Evolutionary conservation across 179 eudicot species (phyloP).

Genomic region (Spergularia azorica): DNA sequence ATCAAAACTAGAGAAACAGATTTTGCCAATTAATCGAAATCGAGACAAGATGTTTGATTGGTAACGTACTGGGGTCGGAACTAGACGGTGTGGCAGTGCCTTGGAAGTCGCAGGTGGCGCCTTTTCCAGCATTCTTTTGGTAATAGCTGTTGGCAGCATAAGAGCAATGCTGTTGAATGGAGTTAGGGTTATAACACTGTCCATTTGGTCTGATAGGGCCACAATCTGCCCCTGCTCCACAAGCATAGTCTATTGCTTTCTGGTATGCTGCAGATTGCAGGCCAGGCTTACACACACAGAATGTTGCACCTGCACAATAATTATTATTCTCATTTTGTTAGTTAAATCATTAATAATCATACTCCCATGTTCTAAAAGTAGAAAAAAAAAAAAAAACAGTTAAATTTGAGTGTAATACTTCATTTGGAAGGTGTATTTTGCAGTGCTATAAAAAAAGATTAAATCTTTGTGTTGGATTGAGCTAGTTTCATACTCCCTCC

Average conservation of each 20-base stretch:
- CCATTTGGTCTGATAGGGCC: constrained; percentile 51
- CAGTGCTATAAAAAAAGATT: no score
- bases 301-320: constrained; percentile 51
- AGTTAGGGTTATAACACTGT: constrained; percentile 69
- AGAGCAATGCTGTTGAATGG: constrained; percentile 63
- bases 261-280: constrained; percentile 48
- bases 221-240: constrained; percentile 93
- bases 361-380: not conserved
- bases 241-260: constrained; percentile 74
- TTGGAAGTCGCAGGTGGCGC: constrained; percentile 70
- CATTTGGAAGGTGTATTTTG: no score
- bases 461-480: no score
- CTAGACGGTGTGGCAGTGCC: constrained; percentile 49
- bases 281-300: constrained; percentile 76
- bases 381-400: not conserved
- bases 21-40: no score
- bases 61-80: constrained; percentile 65
- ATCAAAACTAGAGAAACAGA: no score
- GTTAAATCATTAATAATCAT: not conserved
- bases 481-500: no score
- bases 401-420: no score
- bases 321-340: not conserved
- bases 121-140: constrained; percentile 59
- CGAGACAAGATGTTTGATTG: not conserved
- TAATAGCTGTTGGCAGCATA: constrained; percentile 83